Base-by-base conservation (phyloP, 441 rosid genomes). In the Pelargonium cotyledonis region DNA sequence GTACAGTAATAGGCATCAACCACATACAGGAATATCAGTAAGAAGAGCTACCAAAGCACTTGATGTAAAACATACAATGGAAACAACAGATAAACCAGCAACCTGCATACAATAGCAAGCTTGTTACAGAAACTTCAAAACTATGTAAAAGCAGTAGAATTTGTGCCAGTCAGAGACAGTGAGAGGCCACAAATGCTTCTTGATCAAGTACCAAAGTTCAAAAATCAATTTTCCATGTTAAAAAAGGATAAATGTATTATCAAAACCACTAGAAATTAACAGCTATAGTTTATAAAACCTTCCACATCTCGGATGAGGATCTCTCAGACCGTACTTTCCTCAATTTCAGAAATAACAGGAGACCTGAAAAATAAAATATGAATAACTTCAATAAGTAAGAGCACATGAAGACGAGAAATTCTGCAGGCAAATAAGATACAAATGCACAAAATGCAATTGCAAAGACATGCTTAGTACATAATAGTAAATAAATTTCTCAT, bases 251-350 rank as follows among this genome's bases (percentile, higher is more conserved):
- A 38, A 38, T 38, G 41, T 6, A 38, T 38, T 6, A 38, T 38
- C 41, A 44, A 16, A 60, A 19, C 14, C 8, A 53, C 12, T 6
- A 9, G 73, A 35, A 60, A 41, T 60, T 63, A 72, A 55, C 40
- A 69, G 60, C 26, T 47, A 18, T 57, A 7, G 63, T 57, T 19
- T 7, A 55, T 57, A 71, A 19, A 71, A 86, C 90, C 86, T 86
- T 86, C 73, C 84, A 74, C 85, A 84, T 86, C 75, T 86, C 90
- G 65, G 82, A 46, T 64, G 84, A 80, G 65, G 83, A 76, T 73
- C 80, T 86, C 74, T 84, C 85, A 15, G 84, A 86, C 65, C 85
- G 80, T 65, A 86, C 83, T 69, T 76, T 83, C 76, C 82, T 80
- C 66, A 82, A 76, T 71, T 83, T 81, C 46, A 73, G 68, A 73